Base-by-base conservation (phyloP, 495 filamentous ascomycete species). In the Podospora tetraspora region DNA sequence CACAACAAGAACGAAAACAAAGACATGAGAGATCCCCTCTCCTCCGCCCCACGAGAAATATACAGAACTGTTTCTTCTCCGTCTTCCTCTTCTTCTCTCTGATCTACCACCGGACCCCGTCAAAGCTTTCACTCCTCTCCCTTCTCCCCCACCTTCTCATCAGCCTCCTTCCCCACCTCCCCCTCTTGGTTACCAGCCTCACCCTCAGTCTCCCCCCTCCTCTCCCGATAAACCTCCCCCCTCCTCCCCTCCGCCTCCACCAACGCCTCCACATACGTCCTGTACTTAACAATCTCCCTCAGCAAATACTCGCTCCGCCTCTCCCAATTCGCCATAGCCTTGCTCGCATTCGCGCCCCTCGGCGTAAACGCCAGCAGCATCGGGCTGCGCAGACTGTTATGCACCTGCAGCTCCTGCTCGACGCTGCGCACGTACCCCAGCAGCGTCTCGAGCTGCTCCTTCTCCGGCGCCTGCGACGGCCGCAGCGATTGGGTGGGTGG, bases 261-360 rank as follows among this genome's bases (percentile, higher is more conserved):
- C 32, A 99, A 79, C 32, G 86, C 87, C 74, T 98, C 96, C 68
- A 97, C 92, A 69, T 98, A 99, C 0, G 93, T 98, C 61, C 89
- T 82, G 78, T 96, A 98, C 74, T 98, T 99, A 72, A 97, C 91
- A 74, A 94, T 97, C 79, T 99, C 95, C n/a, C 90, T 84, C 23
- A 98, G 81, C 57, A 99, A 80, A 76, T 98, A 96, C 32, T 89
- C 89, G 52, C 91, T 94, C 79, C 97, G 97, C 66, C 90, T 87
- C 81, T 99, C 93, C 96, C 96, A 99, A 76, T 99, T 99, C 5
- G 89, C 83, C 89, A 97, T 85, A 2, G 94, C 92, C 78, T 91
- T 94, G 61, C 79, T 79, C 24, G 87, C 83, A 75, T 98, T 99
- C 23, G 88, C 86, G 66, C 94, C 90, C 25, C 94, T 87, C 1